Evolutionary conservation across 192 early-diverging fungal species (phyloP).

Genomic region (Linderina pennispora): DNA sequence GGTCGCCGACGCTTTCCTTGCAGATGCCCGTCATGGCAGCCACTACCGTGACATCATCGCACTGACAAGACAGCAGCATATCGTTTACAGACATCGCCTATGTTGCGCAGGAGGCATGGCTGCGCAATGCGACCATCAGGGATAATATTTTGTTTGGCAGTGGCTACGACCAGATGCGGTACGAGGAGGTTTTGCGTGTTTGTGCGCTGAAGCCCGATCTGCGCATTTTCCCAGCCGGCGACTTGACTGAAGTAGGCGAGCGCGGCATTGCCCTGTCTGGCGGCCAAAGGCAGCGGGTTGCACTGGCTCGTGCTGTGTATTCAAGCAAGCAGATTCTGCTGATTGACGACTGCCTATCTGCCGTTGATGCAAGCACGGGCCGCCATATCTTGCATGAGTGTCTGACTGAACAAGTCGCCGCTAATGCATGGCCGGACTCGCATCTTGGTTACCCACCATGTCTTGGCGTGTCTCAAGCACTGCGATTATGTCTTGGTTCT

Average conservation of each 20-base stretch:
- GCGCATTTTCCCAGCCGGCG: slow-evolving; percentile 75
- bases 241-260: slow-evolving; percentile 92
- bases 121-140: slow-evolving; percentile 68
- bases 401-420: slow-evolving; percentile 54
- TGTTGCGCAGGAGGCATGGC: slow-evolving; percentile 76
- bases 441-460: slow-evolving; percentile 90
- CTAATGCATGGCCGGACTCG: slow-evolving; percentile 73
- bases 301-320: slow-evolving; percentile 85
- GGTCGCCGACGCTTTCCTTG: slow-evolving; percentile 7
- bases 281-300: slow-evolving; percentile 84
- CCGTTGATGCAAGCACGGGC: slow-evolving; percentile 93
- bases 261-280: slow-evolving; percentile 79
- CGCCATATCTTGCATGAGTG: slow-evolving; percentile 76
- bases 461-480: slow-evolving; percentile 57
- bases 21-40: slow-evolving; percentile 1
- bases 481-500: slow-evolving; percentile 53
- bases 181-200: slow-evolving; percentile 70
- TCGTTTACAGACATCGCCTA: slow-evolving; percentile 70
- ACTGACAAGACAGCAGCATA: slow-evolving; percentile 29
- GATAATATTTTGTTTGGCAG: slow-evolving; percentile 87
- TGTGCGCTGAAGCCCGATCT: slow-evolving; percentile 86
- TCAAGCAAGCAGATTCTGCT: slow-evolving; percentile 57
- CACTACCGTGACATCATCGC: slow-evolving; percentile 16
- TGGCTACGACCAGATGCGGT: slow-evolving; percentile 64
- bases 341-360: slow-evolving; percentile 87